Base-by-base conservation (phyloP, 768 basidiomycete species). In the Collybia sordida region DNA sequence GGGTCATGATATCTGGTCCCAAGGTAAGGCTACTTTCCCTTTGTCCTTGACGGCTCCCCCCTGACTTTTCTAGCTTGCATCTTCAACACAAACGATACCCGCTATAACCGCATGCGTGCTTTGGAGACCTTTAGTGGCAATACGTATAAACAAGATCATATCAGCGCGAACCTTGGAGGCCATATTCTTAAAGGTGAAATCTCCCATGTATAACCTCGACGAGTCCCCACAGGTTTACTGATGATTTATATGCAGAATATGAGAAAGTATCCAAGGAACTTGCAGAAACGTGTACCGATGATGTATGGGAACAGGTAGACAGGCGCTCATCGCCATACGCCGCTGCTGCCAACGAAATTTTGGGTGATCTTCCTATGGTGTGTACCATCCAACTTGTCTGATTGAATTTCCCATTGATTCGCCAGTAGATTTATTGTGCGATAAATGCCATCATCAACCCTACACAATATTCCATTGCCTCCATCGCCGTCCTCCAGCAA, bases 401-500 rank as follows among this genome's bases (percentile, higher is more conserved):
- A 27, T 5, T 5, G 11, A 11, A 11, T 11, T 11, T 27, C 11
- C 11, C 11, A 11, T 27, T 27, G 27, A 27, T 11, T 27, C 27
- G 11, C 27, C 11, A 11, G 11, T 27, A 75, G 73, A 49, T 71
- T 4, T 75, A 69, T 40, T 74, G 67, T 47, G 70, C 69, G 2
- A 36, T 64, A 9, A 55, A 60, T 23, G 67, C 67, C 0, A 45
- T 72, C 3, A 39, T 68, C 3, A 55, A 61, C 25, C 74, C 72
- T 2, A 40, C 59, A 1, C 57, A 62, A 18, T 67, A 71, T 41
- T 69, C 72, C 1, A 40, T 77, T n/a, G 61, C 71, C 0, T 61
- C 69, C 1, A 64, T 76, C 17, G 72, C 72, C 1, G 70, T 72
- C 40, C 61, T 76, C 8, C 73, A 73, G 28, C 66, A 71, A 39